Percentiles rank a stretch among this genome's conserved stretches.
Evolutionary conservation across 2,329 filamentous ascomycete genomes (phyloP).

Genomic region (Cephalotrichum gorgonifer): DNA sequence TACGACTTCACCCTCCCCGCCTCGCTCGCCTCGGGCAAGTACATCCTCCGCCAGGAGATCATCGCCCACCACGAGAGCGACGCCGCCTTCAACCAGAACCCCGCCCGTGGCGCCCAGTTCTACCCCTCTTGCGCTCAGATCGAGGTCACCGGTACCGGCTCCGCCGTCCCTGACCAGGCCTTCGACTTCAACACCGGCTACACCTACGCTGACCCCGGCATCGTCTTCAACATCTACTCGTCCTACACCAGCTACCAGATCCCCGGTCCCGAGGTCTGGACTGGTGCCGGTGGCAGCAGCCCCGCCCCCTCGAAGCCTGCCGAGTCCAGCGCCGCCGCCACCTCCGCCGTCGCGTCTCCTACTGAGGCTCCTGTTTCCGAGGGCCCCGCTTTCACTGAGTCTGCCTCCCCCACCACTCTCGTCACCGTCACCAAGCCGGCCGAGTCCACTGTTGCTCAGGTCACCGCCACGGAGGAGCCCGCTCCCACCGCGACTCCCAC

Average conservation of each 20-base stretch:
- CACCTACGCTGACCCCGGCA: constrained; percentile 44
- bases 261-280: constrained; percentile 23
- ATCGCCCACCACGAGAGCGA: constrained; percentile 39
- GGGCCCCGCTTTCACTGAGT: constrained; percentile 3
- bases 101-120: constrained; percentile 36
- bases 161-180: constrained; percentile 22
- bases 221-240: constrained; percentile 48
- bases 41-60: constrained; percentile 44
- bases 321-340: constrained; percentile 6
- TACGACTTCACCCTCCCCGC: constrained; percentile 35
- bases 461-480: too few relatives aligned
- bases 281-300: constrained; percentile 3
- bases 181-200: constrained; percentile 44
- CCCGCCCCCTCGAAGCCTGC: constrained; percentile 5
- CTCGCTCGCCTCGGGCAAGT: constrained; percentile 35
- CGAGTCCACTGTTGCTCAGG: too few relatives aligned
- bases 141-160: constrained; percentile 40
- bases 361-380: constrained; percentile 3
- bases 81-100: constrained; percentile 17
- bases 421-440: too few relatives aligned
- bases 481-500: too few relatives aligned
- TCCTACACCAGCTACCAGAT: constrained; percentile 18
- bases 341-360: constrained; percentile 6
- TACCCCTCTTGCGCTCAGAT: constrained; percentile 52
- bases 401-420: too few relatives aligned